phyloP scores from a whole-genome alignment of 2,329 filamentous ascomycete species.

The Fusarium tricinctum region DNA sequence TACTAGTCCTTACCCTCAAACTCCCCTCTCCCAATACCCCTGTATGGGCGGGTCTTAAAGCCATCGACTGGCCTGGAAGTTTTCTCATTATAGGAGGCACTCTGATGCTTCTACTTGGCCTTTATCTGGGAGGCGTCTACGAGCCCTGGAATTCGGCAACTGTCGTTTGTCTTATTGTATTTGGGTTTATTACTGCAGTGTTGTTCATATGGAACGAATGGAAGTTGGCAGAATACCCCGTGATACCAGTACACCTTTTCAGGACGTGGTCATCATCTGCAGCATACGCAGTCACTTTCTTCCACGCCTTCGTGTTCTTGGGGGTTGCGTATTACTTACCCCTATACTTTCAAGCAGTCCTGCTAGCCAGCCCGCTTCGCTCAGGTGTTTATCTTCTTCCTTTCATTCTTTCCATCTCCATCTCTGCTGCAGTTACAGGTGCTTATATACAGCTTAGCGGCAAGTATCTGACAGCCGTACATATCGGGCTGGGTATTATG shows the following conservation, averaged over 20 bases:
- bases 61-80: conserved; percentile 72
- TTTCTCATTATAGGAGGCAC: conserved; percentile 73
- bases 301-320: conserved; percentile 71
- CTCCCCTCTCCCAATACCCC: conserved; percentile 77
- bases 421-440: conserved; percentile 60
- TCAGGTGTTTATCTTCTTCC: conserved; percentile 75
- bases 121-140: conserved; percentile 76
- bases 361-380: conserved; percentile 70
- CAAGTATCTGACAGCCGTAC: conserved; percentile 69
- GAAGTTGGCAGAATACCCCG: conserved; percentile 72
- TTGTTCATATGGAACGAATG: conserved; percentile 74
- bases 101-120: conserved; percentile 77
- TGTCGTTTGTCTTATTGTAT: conserved; percentile 74
- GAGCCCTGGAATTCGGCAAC: conserved; percentile 73
- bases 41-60: conserved; percentile 71
- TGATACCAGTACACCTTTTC: conserved; percentile 78
- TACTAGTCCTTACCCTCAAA: conserved; percentile 73
- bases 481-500: conserved; percentile 66
- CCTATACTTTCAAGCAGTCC: conserved; percentile 79
- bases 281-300: conserved; percentile 62
- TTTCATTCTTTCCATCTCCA: conserved; percentile 65
- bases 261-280: conserved; percentile 68
- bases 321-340: conserved; percentile 78
- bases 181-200: conserved; percentile 64
- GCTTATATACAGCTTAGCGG: conserved; percentile 67